A percentile compares a stretch with the other conserved stretches of the same genome.
Conservation (phyloP, 2,329 filamentous ascomycete genomes). For the Epichloe sibirici region DNA sequence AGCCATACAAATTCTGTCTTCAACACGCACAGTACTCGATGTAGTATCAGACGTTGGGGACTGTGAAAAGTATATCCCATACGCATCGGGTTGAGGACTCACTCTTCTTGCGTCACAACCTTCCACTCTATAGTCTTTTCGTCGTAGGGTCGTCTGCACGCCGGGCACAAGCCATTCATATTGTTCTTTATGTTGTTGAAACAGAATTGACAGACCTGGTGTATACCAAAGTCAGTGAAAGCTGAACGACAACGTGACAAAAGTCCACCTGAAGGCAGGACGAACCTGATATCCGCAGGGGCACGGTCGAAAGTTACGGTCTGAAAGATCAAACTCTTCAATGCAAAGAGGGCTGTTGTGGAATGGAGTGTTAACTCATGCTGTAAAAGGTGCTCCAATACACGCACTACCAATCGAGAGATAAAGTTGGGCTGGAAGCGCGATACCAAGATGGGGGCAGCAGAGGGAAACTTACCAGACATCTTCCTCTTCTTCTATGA, state of each 20-base stretch:
- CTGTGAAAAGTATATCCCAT: background rate
- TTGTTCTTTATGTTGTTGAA: conserved; percentile 99
- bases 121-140: conserved; percentile 97
- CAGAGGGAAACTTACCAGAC: conserved; percentile 40
- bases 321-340: conserved; percentile 95
- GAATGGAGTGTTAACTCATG: background rate
- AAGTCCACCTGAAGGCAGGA: background rate
- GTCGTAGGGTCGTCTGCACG: conserved; percentile 88
- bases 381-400: background rate
- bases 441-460: background rate
- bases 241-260: background rate
- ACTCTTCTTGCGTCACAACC: conserved; percentile 91
- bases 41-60: background rate
- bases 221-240: background rate
- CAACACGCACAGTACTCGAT: background rate
- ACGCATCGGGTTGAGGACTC: conserved; percentile 25
- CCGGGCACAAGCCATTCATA: conserved; percentile 95
- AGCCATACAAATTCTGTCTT: background rate
- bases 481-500: conserved; percentile 61
- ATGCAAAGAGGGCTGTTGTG: conserved; percentile 78
- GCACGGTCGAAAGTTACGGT: conserved; percentile 93
- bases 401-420: background rate
- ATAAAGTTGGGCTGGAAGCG: conserved; percentile 7
- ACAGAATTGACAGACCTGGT: conserved; percentile 95
- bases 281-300: conserved; percentile 93